phyloP scores from a whole-genome alignment of 305 asterid species.

The Fraxinus baroniana region DNA sequence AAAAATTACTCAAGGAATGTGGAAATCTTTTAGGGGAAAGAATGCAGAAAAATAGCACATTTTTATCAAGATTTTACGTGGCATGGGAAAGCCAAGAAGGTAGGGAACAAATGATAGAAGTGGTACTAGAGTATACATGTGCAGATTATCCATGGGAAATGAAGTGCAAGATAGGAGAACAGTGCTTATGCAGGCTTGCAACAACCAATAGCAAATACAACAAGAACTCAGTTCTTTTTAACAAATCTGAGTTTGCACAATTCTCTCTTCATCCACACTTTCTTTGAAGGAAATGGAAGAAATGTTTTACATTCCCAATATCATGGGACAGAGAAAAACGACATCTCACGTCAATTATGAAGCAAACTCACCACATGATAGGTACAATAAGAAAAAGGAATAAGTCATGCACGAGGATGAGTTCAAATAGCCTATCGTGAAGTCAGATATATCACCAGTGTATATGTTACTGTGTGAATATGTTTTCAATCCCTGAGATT shows the following conservation, averaged over 20 bases:
- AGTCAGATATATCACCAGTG: conserved; percentile 16
- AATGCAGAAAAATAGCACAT: conserved; percentile 10
- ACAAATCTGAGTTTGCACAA: not conserved
- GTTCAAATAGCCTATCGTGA: conserved; percentile 25
- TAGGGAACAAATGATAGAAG: not conserved
- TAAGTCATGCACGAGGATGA: not conserved
- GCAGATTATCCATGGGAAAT: not conserved
- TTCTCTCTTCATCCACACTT: not conserved
- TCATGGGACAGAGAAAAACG: not conserved
- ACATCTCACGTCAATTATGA: not conserved
- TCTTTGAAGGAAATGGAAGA: conserved; percentile 4
- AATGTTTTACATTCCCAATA: not conserved
- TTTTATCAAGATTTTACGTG: not conserved
- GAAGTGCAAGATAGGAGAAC: not conserved
- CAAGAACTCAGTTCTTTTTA: not conserved
- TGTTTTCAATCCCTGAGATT: conserved; percentile 16
- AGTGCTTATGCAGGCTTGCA: not conserved
- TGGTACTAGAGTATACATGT: not conserved
- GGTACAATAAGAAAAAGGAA: not conserved
- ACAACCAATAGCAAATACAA: not conserved
- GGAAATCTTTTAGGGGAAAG: not conserved
- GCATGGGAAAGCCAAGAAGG: not conserved
- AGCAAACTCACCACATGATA: not conserved
- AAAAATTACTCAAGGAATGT: not conserved
- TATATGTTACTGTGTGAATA: conserved; percentile 4